Evolutionary conservation across 257 asterid genomes (phyloP), one percentile per base, ranked within the genome.

Genomic region (Linaria vulgaris): DNA sequence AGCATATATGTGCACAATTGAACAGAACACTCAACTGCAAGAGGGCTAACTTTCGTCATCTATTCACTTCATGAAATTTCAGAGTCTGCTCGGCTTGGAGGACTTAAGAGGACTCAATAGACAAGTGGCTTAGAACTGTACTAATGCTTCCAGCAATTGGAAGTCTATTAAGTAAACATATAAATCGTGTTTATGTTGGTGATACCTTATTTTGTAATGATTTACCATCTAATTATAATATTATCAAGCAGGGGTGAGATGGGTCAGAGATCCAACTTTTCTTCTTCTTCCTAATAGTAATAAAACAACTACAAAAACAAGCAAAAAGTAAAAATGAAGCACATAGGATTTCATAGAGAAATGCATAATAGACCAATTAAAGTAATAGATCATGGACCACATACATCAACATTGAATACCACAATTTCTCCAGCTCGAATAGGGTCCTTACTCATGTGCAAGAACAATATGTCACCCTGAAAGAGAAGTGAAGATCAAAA

Each of bases 401-500:
- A 9, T 84, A 94, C 99, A 41, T 94, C 97, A 66, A 94, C 82
- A 73, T 94, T 94, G 68, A 94, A 94, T 59, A 94, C 99, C 30
- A 94, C 99, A 48, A 94, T 94, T 82, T 94, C 99, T 78, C 99
- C 99, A 24, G 99, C 85, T 30, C 99, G 99, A 76, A 94, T 87
- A 59, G 99, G 99, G 45, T 85, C 97, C 52, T 94, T 79, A 66
- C 86, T 85, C 97, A 94, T 94, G 74, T 76, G 96, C 86, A 94
- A 79, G 90, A 94, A 94, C 86, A 94, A 67, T 72, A 94, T 94
- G 79, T 94, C 99, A 52, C 99, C 99, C 99, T 94, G 96, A 83
- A 81, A 74, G 60, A 73, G 71, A 73, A 53, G 50, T 54, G 59
- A 41, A 53, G 38, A 46, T 25, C 20, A 39, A 41, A 55, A 51